Evolutionary conservation across 495 filamentous ascomycete genomes (phyloP), one percentile per base, ranked within the genome.

Genomic region (Annulohypoxylon maeteangense): DNA sequence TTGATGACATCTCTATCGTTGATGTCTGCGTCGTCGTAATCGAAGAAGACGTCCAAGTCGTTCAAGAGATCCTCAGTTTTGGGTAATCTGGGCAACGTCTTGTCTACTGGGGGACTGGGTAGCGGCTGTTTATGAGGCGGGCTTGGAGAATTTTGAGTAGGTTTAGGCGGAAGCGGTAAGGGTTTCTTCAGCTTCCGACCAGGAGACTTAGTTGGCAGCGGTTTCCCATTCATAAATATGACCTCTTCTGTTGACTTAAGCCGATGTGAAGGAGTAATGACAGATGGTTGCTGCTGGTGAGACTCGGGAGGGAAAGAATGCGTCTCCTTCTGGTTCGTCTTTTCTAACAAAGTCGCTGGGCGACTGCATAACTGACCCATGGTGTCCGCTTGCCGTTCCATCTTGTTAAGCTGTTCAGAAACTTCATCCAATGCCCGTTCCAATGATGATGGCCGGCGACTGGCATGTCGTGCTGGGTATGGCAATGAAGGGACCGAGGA

Each of bases 1-100:
- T 77, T 79, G 45, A 86, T 77, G 22, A 87, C 78, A 60, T 84
- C 79, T 56, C 71, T 71, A 54, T 84, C 80, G 23, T 62, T 77
- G 53, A 82, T 78, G 32, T 78, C 70, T 8, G 70, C 70, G 34
- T 83, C 80, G 3, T 79, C 75, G 11, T 76, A 68, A 23, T 72
- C 63, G 5, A 68, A 67, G 62, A 77, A 77, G 31, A 73, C 68
- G 32, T 75, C 72, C 25, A 75, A 34, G 29, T 77, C 70, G 8
- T 66, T 69, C 45, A 75, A 25, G 40, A 69, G 56, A 7, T 67
- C 58, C 50, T 70, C 44, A 0, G 73, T 67, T 38, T 61, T 66
- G 14, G 72, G 69, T 20, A 75, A 44, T 10, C 42, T 61, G 20
- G 69, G 69, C 23, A 75, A 38, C 10, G 40, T 60, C 57, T 75